Evolutionary conservation across 2,329 filamentous ascomycete genomes (phyloP).

Genomic region (Aaosphaeria arxii): DNA sequence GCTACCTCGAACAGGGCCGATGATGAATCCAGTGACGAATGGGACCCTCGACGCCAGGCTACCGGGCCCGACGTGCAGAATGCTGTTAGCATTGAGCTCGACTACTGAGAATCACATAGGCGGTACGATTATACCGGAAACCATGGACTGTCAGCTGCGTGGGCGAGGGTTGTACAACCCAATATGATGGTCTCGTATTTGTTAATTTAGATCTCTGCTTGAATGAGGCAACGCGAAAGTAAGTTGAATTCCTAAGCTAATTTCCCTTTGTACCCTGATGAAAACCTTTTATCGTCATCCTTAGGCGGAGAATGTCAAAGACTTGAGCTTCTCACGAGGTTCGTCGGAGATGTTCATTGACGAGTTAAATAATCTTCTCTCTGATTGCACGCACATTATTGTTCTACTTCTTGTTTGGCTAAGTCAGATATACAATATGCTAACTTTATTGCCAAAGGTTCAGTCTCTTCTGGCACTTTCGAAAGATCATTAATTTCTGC

Average conservation of each 20-base stretch:
- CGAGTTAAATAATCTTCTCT: slow-evolving; percentile 37
- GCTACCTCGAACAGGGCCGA: slow-evolving; percentile 19
- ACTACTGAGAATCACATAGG: slow-evolving; percentile 40
- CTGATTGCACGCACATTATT: slow-evolving; percentile 14
- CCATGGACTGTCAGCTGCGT: no score
- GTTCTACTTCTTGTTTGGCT: background rate
- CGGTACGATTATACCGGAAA: background rate
- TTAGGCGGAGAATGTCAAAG: slow-evolving; percentile 68
- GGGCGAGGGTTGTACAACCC: no score
- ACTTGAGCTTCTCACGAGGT: no score
- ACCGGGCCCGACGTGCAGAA: slow-evolving; percentile 44
- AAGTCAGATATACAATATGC: no score
- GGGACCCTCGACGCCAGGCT: slow-evolving; percentile 45
- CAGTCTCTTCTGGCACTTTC: no score
- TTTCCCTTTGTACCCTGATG: slow-evolving; percentile 60
- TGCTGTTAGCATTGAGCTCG: slow-evolving; percentile 41
- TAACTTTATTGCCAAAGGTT: background rate
- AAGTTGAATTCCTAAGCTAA: no score
- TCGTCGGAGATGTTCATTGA: slow-evolving; percentile 13
- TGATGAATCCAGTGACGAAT: slow-evolving; percentile 35
- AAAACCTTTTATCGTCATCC: slow-evolving; percentile 92
- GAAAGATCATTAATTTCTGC: no score
- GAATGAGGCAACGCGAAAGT: no score
- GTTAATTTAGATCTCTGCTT: no score
- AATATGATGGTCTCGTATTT: no score